Percentiles rank a stretch among this genome's conserved stretches.
Conservation (phyloP, 2,329 filamentous ascomycete genomes). For the Albifimbria verrucaria region DNA sequence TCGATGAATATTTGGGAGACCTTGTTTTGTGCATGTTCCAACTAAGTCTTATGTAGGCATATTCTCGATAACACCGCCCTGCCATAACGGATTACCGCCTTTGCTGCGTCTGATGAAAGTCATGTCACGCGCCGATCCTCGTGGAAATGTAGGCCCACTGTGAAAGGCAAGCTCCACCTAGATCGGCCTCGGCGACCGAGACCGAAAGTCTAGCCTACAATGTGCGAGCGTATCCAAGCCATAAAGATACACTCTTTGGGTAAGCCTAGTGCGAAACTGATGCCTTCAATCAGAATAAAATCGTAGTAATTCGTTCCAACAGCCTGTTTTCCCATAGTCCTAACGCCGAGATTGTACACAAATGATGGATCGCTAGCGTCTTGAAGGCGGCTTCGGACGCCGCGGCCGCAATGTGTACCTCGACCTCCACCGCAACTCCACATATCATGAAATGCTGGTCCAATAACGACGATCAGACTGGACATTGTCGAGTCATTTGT, state of each 20-base stretch:
- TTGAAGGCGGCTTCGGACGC: neutral
- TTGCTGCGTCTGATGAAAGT: too few species aligned
- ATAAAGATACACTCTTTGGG: too few species aligned
- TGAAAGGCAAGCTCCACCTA: too few species aligned
- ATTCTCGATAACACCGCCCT: too few species aligned
- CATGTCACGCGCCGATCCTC: too few species aligned
- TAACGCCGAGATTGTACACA: neutral
- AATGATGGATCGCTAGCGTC: neutral
- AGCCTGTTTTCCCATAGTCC: too few species aligned
- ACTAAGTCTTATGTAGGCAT: neutral
- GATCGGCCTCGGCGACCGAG: neutral
- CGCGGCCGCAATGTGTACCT: neutral
- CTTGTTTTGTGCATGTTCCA: neutral
- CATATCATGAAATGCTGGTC: neutral
- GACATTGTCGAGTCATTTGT: neutral
- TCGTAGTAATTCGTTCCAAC: too few species aligned
- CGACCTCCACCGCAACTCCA: neutral
- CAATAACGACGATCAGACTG: neutral
- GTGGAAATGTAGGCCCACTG: too few species aligned
- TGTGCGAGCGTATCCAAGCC: too few species aligned
- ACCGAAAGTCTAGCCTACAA: neutral
- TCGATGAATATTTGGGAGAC: conserved; percentile 12
- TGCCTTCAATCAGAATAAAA: too few species aligned
- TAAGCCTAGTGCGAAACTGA: too few species aligned
- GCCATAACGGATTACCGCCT: too few species aligned